These are phyloP conservation scores for Candida andamanensis DNA, from an alignment of 805 yeast species.

Conservation along the genomic window DNA sequence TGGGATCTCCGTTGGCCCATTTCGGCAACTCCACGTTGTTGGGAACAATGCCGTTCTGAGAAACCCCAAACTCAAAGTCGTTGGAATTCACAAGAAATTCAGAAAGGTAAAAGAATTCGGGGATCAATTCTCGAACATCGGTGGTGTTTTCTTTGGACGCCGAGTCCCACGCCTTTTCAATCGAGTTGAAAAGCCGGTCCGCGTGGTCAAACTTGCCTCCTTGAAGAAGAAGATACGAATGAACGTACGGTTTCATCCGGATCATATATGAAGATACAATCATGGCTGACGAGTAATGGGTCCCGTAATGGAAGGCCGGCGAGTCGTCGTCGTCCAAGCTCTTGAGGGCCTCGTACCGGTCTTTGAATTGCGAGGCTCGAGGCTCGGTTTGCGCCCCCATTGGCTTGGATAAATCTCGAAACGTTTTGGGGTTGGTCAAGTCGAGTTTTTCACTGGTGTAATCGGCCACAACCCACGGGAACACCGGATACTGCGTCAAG, in stretches of 20 bases:
- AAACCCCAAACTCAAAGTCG: slow-evolving; percentile 61
- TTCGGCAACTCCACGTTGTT: slow-evolving; percentile 68
- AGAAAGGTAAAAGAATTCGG: slow-evolving; percentile 80
- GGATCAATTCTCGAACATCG: slow-evolving; percentile 82
- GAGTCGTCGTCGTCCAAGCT: slow-evolving; percentile 53
- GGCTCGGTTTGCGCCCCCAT: slow-evolving; percentile 80
- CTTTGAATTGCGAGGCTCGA: slow-evolving; percentile 60
- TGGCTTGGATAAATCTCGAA: slow-evolving; percentile 76
- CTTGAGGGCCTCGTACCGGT: slow-evolving; percentile 65
- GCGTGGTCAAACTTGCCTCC: slow-evolving; percentile 90
- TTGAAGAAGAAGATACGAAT: slow-evolving; percentile 70
- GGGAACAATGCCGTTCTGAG: slow-evolving; percentile 58
- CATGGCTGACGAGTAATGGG: slow-evolving; percentile 93
- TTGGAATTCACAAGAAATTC: slow-evolving; percentile 69
- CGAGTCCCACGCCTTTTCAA: slow-evolving; percentile 76
- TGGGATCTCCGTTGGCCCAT: slow-evolving; percentile 81
- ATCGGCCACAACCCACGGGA: slow-evolving; percentile 88
- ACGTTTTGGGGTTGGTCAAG: slow-evolving; percentile 53
- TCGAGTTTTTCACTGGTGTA: slow-evolving; percentile 70
- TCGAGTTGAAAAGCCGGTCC: slow-evolving; percentile 70
- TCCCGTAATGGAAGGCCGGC: slow-evolving; percentile 87
- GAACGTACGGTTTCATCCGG: slow-evolving; percentile 74
- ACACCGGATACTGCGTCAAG: slow-evolving; percentile 84
- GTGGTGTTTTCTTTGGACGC: slow-evolving; percentile 77
- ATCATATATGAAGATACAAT: slow-evolving; percentile 79